These are phyloP conservation scores for Leucocoprinus leucothites DNA, from an alignment of 768 basidiomycete genomes.

Conservation along the genomic window DNA sequence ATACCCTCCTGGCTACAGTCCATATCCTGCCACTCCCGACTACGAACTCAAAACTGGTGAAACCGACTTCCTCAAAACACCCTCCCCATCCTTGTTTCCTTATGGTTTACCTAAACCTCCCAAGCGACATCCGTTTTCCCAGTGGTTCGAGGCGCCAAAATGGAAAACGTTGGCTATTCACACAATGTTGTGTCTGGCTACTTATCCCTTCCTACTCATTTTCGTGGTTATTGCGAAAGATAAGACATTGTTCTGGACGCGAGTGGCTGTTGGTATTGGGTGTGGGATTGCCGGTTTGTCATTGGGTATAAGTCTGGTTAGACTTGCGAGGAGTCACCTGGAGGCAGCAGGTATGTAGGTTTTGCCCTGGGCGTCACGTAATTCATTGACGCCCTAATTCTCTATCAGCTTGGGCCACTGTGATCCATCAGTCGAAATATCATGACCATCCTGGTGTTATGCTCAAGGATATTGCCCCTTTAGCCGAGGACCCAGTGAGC, in stretches of 20 bases:
- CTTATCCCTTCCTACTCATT: constrained; percentile 31
- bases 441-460: constrained; percentile 27
- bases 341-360: constrained; percentile 34
- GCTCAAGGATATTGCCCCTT: constrained; percentile 33
- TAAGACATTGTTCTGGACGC: constrained; percentile 37
- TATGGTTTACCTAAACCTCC: constrained; percentile 11
- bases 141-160: constrained; percentile 30
- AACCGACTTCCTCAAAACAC: constrained; percentile 9
- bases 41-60: background rate
- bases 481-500: constrained; percentile 27
- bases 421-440: constrained; percentile 37
- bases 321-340: constrained; percentile 26
- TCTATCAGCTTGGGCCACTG: constrained; percentile 38
- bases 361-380: background rate
- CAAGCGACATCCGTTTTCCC: constrained; percentile 5
- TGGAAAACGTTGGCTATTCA: constrained; percentile 29
- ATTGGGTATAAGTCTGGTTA: constrained; percentile 28
- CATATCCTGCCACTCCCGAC: constrained; percentile 1
- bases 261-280: constrained; percentile 32
- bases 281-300: constrained; percentile 30
- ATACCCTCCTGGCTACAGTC: background rate
- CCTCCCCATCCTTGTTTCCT: constrained; percentile 10
- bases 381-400: background rate
- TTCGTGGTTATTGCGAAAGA: constrained; percentile 26
- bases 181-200: constrained; percentile 25